Percentiles rank a stretch among this genome's conserved stretches.
Evolutionary conservation across 2,329 filamentous ascomycete genomes (phyloP).

Genomic region (Ambrosiella beaveri): DNA sequence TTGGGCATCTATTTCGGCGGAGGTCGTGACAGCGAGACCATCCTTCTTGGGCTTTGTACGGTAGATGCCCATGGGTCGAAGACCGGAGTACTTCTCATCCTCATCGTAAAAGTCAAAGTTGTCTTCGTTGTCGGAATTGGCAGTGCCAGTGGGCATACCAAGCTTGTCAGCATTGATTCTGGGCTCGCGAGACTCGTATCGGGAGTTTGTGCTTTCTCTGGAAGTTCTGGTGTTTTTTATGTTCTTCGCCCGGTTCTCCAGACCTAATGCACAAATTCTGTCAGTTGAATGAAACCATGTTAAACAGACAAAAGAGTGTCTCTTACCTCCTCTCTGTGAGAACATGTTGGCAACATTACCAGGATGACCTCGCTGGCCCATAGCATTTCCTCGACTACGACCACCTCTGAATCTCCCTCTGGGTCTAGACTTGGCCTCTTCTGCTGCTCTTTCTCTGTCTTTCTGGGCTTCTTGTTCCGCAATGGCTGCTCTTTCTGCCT

Average conservation of each 20-base stretch:
- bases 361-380: slow-evolving; percentile 25
- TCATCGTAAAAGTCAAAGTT: slow-evolving; percentile 30
- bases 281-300: not conserved
- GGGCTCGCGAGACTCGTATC: slow-evolving; percentile 23
- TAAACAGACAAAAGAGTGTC: slow-evolving; percentile 5
- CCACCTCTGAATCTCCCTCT: slow-evolving; percentile 26
- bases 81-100: slow-evolving; percentile 16
- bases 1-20: slow-evolving; percentile 11
- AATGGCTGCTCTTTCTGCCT: slow-evolving; percentile 30
- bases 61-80: slow-evolving; percentile 39
- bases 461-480: slow-evolving; percentile 29
- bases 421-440: slow-evolving; percentile 23
- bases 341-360: slow-evolving; percentile 17
- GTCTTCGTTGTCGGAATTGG: slow-evolving; percentile 28
- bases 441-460: slow-evolving; percentile 24
- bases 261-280: not conserved
- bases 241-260: slow-evolving; percentile 8
- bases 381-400: slow-evolving; percentile 27
- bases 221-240: slow-evolving; percentile 17
- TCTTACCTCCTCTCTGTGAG: slow-evolving; percentile 14
- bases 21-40: slow-evolving; percentile 7
- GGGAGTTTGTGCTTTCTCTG: slow-evolving; percentile 17
- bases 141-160: slow-evolving; percentile 22
- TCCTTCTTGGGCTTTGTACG: slow-evolving; percentile 15
- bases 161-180: slow-evolving; percentile 41